Evolutionary conservation across 2,329 filamentous ascomycete genomes (phyloP), one percentile per base, ranked within the genome.

Genomic region (Fonsecaea monophora): DNA sequence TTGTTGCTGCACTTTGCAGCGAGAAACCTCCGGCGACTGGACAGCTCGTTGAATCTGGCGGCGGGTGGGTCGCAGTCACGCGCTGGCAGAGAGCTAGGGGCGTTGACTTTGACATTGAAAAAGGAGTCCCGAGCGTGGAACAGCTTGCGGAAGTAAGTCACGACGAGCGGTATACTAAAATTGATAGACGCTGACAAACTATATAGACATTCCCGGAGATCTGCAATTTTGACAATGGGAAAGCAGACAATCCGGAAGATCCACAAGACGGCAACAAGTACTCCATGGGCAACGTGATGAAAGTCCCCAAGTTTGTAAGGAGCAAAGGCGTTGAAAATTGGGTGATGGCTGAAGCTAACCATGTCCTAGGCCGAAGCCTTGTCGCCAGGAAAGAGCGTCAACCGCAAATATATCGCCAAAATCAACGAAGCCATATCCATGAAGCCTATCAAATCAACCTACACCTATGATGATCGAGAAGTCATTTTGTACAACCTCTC

Each of bases 401-500:
- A 61, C 21, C 74, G 86, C 88, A 76, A 82, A 92, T 86, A 91
- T 75, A 85, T 96, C 53, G 83, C 86, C 64, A 89, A 89, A 74
- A 97, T 97, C 74, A 87, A 90, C 75, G 84, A 86, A 73, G 90
- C 91, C 38, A 89, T 93, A 82, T 86, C 88, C 74, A 89, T 58
- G 86, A 93, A 78, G 84, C 86, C 7, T 82, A 90, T 50, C 90
- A 90, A 61, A 92, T 91, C 64, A 86, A 91, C 53, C 74, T 98
- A 92, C 82, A 85, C 84, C 70, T 98, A 93, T 76, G 88, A 90
- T 70, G 94, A 98, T 76, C 89, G 89, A 74, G 95, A 99, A 78
- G 85, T 90, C 60, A 95, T 96, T 74, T 89, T 99, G 57, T 99
- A 99, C 86, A 98, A 97, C 82, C 85, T 99, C 42, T 94, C 94